Base-by-base conservation (phyloP, 2,329 filamentous ascomycete species). In the Grosmannia huntii region DNA sequence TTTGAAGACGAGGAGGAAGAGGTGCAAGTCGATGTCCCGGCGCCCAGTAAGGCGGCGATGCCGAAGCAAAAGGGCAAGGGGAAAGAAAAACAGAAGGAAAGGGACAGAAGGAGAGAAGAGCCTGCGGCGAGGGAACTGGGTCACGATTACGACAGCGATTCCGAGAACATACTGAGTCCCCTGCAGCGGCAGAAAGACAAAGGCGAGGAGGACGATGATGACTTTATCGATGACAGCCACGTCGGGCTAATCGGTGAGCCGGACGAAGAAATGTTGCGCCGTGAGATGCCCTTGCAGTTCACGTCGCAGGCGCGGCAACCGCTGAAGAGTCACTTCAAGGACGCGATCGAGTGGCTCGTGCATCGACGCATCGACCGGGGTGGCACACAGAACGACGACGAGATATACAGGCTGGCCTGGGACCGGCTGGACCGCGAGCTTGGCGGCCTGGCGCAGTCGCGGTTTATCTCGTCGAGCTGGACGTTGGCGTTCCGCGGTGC, bases 331-430 rank as follows among this genome's bases (percentile, higher is more conserved):
- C 81, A 90, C 55, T 92, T 92, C 72, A 81, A 80, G 53, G 83
- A 85, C 64, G 85, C 82, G 0, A 76, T 92, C 2, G 86, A 90
- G 67, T 92, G 87, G 87, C 85, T 91, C 71, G 84, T 92, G 2
- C 86, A 90, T 65, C 87, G 87, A 66, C 85, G 86, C 64, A 76
- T 94, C 55, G 86, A 90, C 63, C 87, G 87, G 31, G 57, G 44
- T 28, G 55, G 50, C 0, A 81, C 66, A 79, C 21, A 56, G 19
- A 71, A 78, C 21, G 72, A 79, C 5, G 81, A 88, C 60, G 75
- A 80, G 9, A 72, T 90, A 14, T 94, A 90, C 68, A 65, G 71
- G 14, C 75, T 87, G 28, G 83, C 87, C 0, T 90, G 90, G 73
- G 72, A 73, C 54, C 89, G 89, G 65, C 74, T 92, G 0, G 80